A percentile compares a stretch with the other conserved stretches of the same genome.
Conservation (phyloP, 257 asterid species). For the Gardenia jasminoides region DNA sequence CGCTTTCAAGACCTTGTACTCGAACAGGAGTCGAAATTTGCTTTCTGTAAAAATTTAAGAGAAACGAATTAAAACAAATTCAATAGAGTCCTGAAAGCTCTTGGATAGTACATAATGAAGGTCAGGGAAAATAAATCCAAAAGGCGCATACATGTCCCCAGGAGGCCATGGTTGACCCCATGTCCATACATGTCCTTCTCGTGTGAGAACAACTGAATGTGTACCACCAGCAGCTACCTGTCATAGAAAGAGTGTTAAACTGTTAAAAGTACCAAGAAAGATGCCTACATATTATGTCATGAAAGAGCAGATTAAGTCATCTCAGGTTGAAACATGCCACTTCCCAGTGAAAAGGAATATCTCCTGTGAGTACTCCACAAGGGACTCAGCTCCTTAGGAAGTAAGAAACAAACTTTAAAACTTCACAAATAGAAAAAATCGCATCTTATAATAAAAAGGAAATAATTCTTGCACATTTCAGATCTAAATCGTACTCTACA, state of each 20-base stretch:
- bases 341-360: not conserved
- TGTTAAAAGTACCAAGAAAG: conserved; percentile 12
- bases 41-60: conserved; percentile 48
- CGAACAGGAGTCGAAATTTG: conserved; percentile 96
- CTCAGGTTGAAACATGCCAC: not conserved
- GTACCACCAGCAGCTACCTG: conserved; percentile 99
- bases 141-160: conserved; percentile 78
- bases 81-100: conserved; percentile 8
- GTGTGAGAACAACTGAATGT: conserved; percentile 92
- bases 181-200: conserved; percentile 97
- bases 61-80: conserved; percentile 12
- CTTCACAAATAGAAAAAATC: not conserved
- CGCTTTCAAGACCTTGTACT: conserved; percentile 91
- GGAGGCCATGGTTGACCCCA: conserved; percentile 99
- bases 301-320: not conserved
- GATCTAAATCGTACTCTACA: conserved; percentile 1
- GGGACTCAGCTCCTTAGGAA: not conserved
- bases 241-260: conserved; percentile 20
- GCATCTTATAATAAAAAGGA: not conserved
- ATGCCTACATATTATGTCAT: not conserved
- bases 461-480: not conserved
- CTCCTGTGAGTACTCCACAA: not conserved
- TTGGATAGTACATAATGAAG: not conserved
- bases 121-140: not conserved
- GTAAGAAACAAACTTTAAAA: not conserved